phyloP scores from a whole-genome alignment of 805 yeast genomes.

The Dipodascus albidus region DNA sequence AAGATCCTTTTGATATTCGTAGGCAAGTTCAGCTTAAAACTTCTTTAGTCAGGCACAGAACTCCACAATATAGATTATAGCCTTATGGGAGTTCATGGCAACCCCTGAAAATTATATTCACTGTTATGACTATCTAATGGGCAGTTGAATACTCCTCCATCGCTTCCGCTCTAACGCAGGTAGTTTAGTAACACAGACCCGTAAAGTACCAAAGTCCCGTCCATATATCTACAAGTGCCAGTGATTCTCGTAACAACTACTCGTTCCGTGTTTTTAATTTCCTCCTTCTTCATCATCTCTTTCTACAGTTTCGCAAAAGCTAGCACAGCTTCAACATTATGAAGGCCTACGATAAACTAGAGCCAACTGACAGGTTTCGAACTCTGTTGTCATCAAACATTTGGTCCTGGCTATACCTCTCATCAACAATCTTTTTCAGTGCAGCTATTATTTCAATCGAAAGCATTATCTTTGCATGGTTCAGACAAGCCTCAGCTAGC shows the following conservation, averaged over 20 bases:
- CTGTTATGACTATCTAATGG: no score
- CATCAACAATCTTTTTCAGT: not conserved
- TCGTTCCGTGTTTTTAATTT: no score
- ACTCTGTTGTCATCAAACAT: not conserved
- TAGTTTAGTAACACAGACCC: no score
- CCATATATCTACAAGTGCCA: no score
- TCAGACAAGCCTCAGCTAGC: constrained; percentile 10
- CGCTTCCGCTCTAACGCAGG: no score
- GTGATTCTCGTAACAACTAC: no score
- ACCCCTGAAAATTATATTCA: not conserved
- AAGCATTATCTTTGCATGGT: constrained; percentile 22
- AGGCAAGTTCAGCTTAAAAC: not conserved
- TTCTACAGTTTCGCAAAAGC: no score
- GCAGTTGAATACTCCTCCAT: no score
- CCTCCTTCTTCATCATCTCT: not conserved
- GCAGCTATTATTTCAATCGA: constrained; percentile 19
- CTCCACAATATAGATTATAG: not conserved
- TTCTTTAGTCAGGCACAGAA: not conserved
- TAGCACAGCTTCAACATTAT: no score
- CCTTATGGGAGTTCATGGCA: no score
- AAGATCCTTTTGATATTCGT: not conserved
- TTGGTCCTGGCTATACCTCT: not conserved
- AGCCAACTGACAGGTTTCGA: not conserved
- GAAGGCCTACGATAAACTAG: not conserved
- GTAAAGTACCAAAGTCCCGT: no score